phyloP scores from a whole-genome alignment of 225 moss, liverwort and hornwort genomes.

The Sphagnum tenellum region DNA sequence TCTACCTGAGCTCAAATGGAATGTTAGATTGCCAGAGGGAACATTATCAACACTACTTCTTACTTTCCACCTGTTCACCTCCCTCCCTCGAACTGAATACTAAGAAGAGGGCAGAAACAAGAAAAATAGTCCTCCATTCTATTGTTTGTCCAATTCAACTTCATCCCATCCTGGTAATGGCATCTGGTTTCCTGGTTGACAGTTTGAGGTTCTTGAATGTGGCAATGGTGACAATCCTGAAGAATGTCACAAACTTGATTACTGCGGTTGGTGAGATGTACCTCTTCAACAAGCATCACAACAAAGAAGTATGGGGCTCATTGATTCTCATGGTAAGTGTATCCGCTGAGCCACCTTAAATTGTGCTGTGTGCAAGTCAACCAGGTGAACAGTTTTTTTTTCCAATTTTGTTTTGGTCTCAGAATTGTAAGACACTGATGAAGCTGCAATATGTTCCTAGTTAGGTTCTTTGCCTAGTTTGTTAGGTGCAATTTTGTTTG shows the following conservation, averaged over 20 bases:
- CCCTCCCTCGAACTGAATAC: background rate
- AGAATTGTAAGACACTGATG: too few species aligned
- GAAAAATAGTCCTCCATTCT: background rate
- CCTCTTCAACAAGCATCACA: constrained; percentile 88
- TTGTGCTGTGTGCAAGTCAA: too few species aligned
- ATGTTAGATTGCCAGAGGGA: too few species aligned
- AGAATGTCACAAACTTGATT: constrained; percentile 94
- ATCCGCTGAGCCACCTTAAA: too few species aligned
- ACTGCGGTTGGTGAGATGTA: constrained; percentile 95
- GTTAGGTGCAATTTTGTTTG: too few species aligned
- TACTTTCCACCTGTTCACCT: constrained; percentile 3
- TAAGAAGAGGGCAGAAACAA: background rate
- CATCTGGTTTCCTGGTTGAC: constrained; percentile 9
- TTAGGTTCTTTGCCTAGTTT: too few species aligned
- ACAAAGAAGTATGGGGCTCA: constrained; percentile 83
- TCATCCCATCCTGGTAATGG: constrained; percentile 4
- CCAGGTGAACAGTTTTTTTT: too few species aligned
- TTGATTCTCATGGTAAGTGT: constrained; percentile 73
- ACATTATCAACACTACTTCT: background rate
- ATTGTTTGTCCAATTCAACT: background rate
- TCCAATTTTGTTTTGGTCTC: too few species aligned
- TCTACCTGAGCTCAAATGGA: too few species aligned
- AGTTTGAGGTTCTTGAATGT: constrained; percentile 96
- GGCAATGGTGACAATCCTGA: constrained; percentile 98
- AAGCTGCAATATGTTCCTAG: too few species aligned